A percentile compares a stretch with the other conserved stretches of the same genome.
Conservation (phyloP, 352 stramenopile genomes). For the Phytophthora cactorum region DNA sequence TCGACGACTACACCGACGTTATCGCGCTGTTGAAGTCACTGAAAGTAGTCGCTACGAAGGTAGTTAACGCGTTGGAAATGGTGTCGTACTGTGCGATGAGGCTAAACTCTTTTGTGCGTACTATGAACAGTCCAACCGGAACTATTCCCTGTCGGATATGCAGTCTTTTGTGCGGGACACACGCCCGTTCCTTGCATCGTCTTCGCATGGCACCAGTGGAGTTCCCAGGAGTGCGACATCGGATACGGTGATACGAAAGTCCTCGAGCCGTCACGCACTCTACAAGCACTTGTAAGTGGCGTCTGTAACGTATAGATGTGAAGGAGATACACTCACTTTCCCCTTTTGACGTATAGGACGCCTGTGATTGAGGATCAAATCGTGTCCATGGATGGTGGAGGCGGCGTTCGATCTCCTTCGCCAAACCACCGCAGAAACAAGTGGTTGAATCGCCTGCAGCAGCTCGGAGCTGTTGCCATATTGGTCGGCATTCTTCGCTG, state of each 20-base stretch:
- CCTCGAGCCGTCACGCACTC: conserved; percentile 57
- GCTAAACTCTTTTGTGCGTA: conserved; percentile 9
- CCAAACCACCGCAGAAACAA: conserved; percentile 33
- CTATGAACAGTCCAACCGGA: conserved; percentile 67
- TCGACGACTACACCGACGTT: conserved; percentile 96
- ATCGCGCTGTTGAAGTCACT: conserved; percentile 91
- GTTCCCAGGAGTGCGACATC: conserved; percentile 50
- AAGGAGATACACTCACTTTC: not conserved
- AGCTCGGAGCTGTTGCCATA: conserved; percentile 46
- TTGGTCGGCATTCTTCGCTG: conserved; percentile 53
- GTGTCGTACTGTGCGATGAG: not conserved
- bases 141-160: conserved; percentile 88
- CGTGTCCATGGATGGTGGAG: conserved; percentile 33
- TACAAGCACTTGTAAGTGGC: conserved; percentile 58
- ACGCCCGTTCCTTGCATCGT: conserved; percentile 61
- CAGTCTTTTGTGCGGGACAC: conserved; percentile 74
- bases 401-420: conserved; percentile 18
- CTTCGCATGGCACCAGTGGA: conserved; percentile 32
- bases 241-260: conserved; percentile 62
- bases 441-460: conserved; percentile 46
- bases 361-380: conserved; percentile 75
- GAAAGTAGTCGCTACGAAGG: conserved; percentile 79
- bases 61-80: conserved; percentile 18
- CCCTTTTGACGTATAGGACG: conserved; percentile 35
- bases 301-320: not conserved